Conservation (phyloP, 2,329 filamentous ascomycete species). For the Ampelomyces quisqualis region DNA sequence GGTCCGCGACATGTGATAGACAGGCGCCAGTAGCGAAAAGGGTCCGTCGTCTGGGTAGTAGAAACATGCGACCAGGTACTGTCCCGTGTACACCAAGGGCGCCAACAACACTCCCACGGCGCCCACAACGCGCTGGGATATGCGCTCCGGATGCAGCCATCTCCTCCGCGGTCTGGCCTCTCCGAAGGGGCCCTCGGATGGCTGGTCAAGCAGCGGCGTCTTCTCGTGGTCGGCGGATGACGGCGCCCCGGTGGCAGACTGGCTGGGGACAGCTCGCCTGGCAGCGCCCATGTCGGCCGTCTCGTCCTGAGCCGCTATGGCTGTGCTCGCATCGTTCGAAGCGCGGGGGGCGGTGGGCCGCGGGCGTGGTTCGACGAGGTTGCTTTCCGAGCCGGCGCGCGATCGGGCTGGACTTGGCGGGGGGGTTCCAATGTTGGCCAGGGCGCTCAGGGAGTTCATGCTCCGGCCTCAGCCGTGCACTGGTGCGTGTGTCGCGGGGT, state of each 20-base stretch:
- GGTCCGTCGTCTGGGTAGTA: slow-evolving; percentile 78
- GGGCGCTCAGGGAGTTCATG: slow-evolving; percentile 97
- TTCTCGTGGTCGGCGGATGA: slow-evolving; percentile 60
- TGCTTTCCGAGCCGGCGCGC: slow-evolving; percentile 56
- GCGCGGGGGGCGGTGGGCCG: slow-evolving; percentile 21
- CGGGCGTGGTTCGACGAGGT: slow-evolving; percentile 39
- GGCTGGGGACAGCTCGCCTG: slow-evolving; percentile 20
- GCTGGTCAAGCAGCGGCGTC: slow-evolving; percentile 61
- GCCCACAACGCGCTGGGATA: slow-evolving; percentile 71
- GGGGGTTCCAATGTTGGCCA: slow-evolving; percentile 70
- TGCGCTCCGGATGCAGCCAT: slow-evolving; percentile 63
- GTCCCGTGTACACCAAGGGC: slow-evolving; percentile 74
- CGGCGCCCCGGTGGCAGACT: slow-evolving; percentile 30
- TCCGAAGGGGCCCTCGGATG: slow-evolving; percentile 29
- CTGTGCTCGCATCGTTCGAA: slow-evolving; percentile 40
- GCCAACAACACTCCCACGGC: slow-evolving; percentile 77
- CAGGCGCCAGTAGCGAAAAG: slow-evolving; percentile 75
- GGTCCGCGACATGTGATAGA: slow-evolving; percentile 62
- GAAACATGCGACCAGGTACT: slow-evolving; percentile 80
- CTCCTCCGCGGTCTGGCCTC: slow-evolving; percentile 42
- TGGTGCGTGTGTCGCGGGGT: slow-evolving; percentile 5
- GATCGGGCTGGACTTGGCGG: slow-evolving; percentile 53
- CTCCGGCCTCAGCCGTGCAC: slow-evolving; percentile 56
- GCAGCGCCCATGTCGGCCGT: slow-evolving; percentile 35
- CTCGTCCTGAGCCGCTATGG: slow-evolving; percentile 30